Evolutionary conservation across 345 rosid species (phyloP), one percentile per base, ranked within the genome.

Genomic region (Excoecaria cochinchinensis): DNA sequence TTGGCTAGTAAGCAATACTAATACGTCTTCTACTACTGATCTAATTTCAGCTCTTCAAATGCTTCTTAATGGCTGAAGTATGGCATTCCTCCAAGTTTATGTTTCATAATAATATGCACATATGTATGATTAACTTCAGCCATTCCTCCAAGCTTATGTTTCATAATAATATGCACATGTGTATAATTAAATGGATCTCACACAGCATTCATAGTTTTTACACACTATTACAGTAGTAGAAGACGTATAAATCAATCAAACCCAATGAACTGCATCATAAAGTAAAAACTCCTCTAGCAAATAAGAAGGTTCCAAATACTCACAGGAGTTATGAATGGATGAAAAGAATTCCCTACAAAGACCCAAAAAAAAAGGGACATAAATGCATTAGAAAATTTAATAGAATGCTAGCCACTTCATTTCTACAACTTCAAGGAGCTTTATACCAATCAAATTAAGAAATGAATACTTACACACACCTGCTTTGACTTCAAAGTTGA

Each of bases 391-490:
- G 71, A 38, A 52, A 56, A 71, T 57, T 16, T 24, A 7, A 22
- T 8, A n/a, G 12, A 59, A n/a, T 15, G 25, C 24, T 25, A 12
- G 40, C 53, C 16, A 3, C 8, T 51, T 50, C 21, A 19, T 1
- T 0, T 16, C 19, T 16, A 47, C 16, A 15, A 14, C 16, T 25
- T 56, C 24, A 50, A 50, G 24, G 15, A 48, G 65, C 61, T 16
- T 63, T 24, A 50, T 21, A 40, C 59, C 47, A 47, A 15, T 31
- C 57, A 24, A 55, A 7, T 2, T 19, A 69, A 50, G 47, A 76
- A 62, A 8, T 31, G n/a, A 56, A 71, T 71, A 86, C 92, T 89
- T 81, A 84, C 93, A 14, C 53, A 84, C 91, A 16, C 53, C 44
- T 50, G 70, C 74, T 56, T 69, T 52, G 65, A 76, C 82, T 75